phyloP scores from a whole-genome alignment of 148 eudicot species.

The Arbutus unedo region DNA sequence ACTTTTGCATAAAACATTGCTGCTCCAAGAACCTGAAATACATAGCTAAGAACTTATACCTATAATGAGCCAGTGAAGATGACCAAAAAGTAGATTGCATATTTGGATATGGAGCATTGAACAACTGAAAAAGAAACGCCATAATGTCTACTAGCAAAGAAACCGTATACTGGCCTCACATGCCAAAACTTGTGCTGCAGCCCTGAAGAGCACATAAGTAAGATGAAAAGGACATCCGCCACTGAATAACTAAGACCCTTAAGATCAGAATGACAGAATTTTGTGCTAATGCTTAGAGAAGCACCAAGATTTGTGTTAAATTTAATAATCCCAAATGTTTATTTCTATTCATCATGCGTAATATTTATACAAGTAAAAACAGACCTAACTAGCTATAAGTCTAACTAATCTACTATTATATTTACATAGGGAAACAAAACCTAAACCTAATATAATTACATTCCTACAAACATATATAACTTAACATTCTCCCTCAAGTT shows the following conservation, averaged over 20 bases:
- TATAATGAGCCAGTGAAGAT: background rate
- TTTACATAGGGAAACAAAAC: no score
- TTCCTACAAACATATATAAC: no score
- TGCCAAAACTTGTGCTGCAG: background rate
- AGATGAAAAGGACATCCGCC: background rate
- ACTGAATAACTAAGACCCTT: background rate
- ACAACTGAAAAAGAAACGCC: background rate
- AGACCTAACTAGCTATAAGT: no score
- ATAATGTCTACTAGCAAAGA: background rate
- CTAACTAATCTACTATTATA: no score
- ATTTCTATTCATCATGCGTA: no score
- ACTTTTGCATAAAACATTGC: conserved; percentile 95
- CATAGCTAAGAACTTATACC: background rate
- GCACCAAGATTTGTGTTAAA: background rate
- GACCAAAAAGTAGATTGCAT: background rate
- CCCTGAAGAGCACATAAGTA: background rate
- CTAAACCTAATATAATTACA: no score
- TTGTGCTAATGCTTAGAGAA: background rate
- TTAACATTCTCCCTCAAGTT: no score
- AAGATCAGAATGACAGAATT: background rate
- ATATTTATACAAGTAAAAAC: no score
- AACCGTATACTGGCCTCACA: background rate
- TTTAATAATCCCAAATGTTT: no score
- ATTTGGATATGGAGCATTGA: background rate
- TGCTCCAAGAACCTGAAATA: conserved; percentile 80